A percentile compares a stretch with the other conserved stretches of the same genome.
phyloP scores from a whole-genome alignment of 345 rosid genomes.

The Syzygium jambos region DNA sequence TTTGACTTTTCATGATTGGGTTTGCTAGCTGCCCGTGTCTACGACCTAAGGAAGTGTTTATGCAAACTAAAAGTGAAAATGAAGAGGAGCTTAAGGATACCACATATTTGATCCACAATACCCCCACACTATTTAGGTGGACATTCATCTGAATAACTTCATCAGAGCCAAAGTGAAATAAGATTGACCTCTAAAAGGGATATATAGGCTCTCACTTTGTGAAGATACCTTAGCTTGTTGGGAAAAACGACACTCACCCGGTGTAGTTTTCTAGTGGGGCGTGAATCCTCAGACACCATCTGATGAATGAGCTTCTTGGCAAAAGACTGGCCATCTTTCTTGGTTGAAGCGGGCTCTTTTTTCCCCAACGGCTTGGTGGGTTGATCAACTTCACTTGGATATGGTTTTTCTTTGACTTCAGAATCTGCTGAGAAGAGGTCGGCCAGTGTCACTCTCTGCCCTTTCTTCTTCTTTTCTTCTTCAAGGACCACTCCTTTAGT shows the following conservation, averaged over 20 bases:
- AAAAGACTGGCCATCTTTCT: constrained; percentile 32
- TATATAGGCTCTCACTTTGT: not conserved
- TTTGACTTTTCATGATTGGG: not conserved
- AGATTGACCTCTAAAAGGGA: not conserved
- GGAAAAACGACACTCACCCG: constrained; percentile 16
- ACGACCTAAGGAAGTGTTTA: not conserved
- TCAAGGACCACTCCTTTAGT: not conserved
- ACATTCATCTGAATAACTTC: not conserved
- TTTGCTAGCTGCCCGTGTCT: not conserved
- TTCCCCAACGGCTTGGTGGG: not conserved
- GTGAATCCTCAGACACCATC: constrained; percentile 35
- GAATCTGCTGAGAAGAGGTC: constrained; percentile 70
- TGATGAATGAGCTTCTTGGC: constrained; percentile 61
- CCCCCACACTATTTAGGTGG: not conserved
- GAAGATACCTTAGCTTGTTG: not conserved
- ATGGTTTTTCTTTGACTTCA: constrained; percentile 19
- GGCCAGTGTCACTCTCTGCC: constrained; percentile 64
- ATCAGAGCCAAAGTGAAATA: not conserved
- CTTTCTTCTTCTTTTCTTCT: constrained; percentile 28
- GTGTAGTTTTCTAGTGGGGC: constrained; percentile 54
- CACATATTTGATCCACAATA: not conserved
- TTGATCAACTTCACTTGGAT: constrained; percentile 12
- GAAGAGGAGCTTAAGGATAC: not conserved
- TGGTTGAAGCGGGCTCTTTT: constrained; percentile 13
- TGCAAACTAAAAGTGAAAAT: not conserved